phyloP scores from a whole-genome alignment of 108 stramenopile genomes.

The Bacterosira constricta region DNA sequence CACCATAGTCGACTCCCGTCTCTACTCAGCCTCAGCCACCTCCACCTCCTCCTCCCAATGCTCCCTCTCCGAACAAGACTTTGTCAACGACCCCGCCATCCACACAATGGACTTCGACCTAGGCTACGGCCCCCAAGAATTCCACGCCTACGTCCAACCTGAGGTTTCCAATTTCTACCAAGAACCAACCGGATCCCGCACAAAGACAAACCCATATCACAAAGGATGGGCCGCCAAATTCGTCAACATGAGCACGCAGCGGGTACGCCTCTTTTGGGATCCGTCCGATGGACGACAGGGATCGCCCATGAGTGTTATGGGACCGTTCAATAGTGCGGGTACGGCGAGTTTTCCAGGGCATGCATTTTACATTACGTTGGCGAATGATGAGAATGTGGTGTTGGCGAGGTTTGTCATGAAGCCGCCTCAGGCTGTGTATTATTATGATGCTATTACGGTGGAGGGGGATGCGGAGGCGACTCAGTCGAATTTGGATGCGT shows the following conservation, averaged over 20 bases:
- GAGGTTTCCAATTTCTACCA: constrained; percentile 73
- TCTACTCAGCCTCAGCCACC: background rate
- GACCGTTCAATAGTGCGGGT: constrained; percentile 58
- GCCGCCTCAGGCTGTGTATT: constrained; percentile 53
- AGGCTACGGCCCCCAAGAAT: constrained; percentile 48
- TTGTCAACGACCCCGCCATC: constrained; percentile 30
- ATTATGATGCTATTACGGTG: constrained; percentile 72
- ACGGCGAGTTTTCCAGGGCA: constrained; percentile 69
- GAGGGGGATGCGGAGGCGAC: constrained; percentile 59
- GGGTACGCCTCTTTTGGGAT: constrained; percentile 62
- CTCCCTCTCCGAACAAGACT: constrained; percentile 42
- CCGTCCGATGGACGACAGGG: constrained; percentile 41
- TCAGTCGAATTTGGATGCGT: constrained; percentile 51
- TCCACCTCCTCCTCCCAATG: constrained; percentile 3
- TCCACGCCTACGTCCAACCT: constrained; percentile 74
- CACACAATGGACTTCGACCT: constrained; percentile 40
- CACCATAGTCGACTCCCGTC: background rate
- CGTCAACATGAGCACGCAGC: constrained; percentile 64
- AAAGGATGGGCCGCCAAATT: constrained; percentile 78
- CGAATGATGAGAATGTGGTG: constrained; percentile 27
- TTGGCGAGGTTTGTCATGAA: constrained; percentile 27
- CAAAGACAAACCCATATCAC: constrained; percentile 45
- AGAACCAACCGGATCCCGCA: constrained; percentile 15
- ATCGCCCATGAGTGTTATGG: constrained; percentile 33
- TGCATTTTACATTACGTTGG: constrained; percentile 58